Percentiles rank a stretch among this genome's conserved stretches.
These are phyloP conservation scores for Tephrocybe sp. DNA, from an alignment of 768 basidiomycete genomes.

Conservation along the genomic window DNA sequence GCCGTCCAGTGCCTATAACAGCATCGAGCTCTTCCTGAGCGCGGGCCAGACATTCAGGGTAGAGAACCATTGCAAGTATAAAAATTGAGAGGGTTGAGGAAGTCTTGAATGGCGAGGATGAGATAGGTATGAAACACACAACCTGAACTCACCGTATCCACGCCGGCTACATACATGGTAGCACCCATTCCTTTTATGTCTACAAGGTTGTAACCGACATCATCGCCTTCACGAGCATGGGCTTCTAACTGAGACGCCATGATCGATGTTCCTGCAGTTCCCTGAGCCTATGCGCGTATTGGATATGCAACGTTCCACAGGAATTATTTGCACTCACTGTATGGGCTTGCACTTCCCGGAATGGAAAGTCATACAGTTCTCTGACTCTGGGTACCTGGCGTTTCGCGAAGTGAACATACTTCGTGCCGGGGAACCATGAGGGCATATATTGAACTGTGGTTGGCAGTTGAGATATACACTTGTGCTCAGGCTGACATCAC, in stretches of 20 bases:
- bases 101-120: slow-evolving; percentile 6
- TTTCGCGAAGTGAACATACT: no score
- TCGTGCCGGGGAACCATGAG: no score
- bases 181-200: slow-evolving; percentile 1
- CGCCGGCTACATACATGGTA: slow-evolving; percentile 1
- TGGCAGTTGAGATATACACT: no score
- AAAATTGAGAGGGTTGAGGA: slow-evolving; percentile 20
- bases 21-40: slow-evolving; percentile 31
- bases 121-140: neutral
- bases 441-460: no score
- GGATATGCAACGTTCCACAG: neutral
- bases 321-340: neutral
- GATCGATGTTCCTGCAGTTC: neutral
- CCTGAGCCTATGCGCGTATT: neutral
- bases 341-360: neutral
- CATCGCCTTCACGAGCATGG: neutral
- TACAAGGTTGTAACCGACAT: neutral
- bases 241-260: neutral
- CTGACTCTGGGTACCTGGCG: no score
- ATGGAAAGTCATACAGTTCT: no score
- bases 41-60: slow-evolving; percentile 25
- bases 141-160: slow-evolving; percentile 1
- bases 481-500: no score
- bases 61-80: slow-evolving; percentile 28
- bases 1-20: slow-evolving; percentile 19